These are phyloP conservation scores for Parachaetomium inaequale DNA, from an alignment of 495 filamentous ascomycete species.

Conservation along the genomic window DNA sequence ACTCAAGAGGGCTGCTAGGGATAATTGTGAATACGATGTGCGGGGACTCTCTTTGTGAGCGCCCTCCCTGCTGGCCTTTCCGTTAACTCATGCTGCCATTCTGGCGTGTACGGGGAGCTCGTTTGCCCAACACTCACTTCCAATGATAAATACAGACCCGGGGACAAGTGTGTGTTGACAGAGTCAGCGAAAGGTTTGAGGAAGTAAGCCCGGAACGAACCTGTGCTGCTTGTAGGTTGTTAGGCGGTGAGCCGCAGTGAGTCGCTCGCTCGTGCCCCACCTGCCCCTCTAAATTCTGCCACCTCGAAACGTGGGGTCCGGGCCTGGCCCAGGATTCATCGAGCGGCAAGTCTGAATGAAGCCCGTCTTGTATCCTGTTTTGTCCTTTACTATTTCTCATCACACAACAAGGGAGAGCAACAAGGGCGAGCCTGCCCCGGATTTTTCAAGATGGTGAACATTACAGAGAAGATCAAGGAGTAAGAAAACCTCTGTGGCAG, in stretches of 20 bases:
- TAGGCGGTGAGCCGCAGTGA: not conserved
- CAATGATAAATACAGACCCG: too few relatives aligned
- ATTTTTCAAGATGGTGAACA: slow-evolving; percentile 89
- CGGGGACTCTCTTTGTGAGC: too few relatives aligned
- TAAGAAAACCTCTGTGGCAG: slow-evolving; percentile 40
- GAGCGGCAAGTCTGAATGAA: not conserved
- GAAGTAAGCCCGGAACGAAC: too few relatives aligned
- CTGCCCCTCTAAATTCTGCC: slow-evolving; percentile 39
- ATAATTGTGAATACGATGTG: too few relatives aligned
- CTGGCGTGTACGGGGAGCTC: too few relatives aligned
- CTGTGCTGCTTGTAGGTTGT: not conserved
- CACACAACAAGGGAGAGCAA: not conserved
- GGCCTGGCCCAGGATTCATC: slow-evolving; percentile 7
- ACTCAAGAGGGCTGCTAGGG: too few relatives aligned
- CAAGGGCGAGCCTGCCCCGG: slow-evolving; percentile 16
- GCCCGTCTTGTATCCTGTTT: slow-evolving; percentile 6
- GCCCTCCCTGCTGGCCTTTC: too few relatives aligned
- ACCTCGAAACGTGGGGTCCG: slow-evolving; percentile 30
- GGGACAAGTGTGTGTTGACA: too few relatives aligned
- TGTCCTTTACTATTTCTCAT: slow-evolving; percentile 16
- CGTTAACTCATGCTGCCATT: too few relatives aligned
- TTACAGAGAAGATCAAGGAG: slow-evolving; percentile 99
- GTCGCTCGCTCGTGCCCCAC: not conserved
- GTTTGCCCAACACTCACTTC: too few relatives aligned
- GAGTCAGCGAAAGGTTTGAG: too few relatives aligned